Evolutionary conservation across 202 grass and related monocot species (phyloP).

Genomic region (Zoysia matrella): DNA sequence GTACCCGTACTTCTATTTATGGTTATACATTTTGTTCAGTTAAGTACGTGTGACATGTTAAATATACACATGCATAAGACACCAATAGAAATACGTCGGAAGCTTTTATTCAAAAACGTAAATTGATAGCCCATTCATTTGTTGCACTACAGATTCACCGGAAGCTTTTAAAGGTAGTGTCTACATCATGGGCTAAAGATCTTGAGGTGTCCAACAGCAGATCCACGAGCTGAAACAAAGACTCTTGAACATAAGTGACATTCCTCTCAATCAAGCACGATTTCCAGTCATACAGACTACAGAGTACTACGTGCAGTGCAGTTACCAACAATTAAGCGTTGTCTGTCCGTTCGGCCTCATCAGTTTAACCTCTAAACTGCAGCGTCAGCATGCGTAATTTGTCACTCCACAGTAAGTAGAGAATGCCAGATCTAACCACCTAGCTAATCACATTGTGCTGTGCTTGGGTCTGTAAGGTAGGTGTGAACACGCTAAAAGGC

Average conservation of each 20-base stretch:
- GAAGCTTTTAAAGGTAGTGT: not conserved
- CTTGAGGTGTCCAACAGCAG: not conserved
- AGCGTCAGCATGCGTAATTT: not conserved
- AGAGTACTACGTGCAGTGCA: not conserved
- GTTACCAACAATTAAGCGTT: no score
- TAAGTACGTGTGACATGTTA: not conserved
- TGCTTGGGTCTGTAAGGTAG: not conserved
- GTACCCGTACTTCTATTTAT: not conserved
- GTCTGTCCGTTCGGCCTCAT: not conserved
- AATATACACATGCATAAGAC: not conserved
- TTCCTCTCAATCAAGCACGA: not conserved
- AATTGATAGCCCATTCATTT: not conserved
- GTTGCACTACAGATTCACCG: conserved; percentile 11
- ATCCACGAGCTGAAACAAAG: not conserved
- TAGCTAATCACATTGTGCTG: conserved; percentile 7
- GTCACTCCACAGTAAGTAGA: not conserved
- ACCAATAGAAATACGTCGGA: no score
- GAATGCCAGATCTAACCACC: conserved; percentile 29
- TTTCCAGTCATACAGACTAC: not conserved
- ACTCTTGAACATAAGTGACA: not conserved
- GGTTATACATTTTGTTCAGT: not conserved
- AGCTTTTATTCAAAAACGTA: no score
- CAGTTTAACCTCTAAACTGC: not conserved
- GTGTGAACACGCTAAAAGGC: conserved; percentile 24
- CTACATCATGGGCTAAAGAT: conserved; percentile 1